Conservation (phyloP, 306 rosid species). For the Inga laurina region DNA sequence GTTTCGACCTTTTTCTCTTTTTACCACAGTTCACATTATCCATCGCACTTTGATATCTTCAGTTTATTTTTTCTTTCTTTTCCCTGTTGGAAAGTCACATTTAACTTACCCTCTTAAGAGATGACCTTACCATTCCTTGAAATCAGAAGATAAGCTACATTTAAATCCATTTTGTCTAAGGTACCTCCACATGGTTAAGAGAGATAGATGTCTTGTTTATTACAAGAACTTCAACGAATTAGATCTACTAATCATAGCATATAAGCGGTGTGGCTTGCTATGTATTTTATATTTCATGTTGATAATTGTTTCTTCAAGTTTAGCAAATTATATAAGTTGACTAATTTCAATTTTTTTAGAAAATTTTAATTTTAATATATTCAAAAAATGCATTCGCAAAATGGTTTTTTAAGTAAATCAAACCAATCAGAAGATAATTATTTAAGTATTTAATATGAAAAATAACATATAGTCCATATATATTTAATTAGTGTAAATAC, state of each 20-base stretch:
- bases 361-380: not conserved
- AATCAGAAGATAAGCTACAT: not conserved
- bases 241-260: too few relatives aligned
- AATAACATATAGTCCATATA: too few relatives aligned
- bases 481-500: too few relatives aligned
- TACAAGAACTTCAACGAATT: too few relatives aligned
- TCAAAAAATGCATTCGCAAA: not conserved
- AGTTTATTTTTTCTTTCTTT: too few relatives aligned
- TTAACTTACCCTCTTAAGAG: not conserved
- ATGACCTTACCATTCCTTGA: not conserved
- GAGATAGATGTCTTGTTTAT: too few relatives aligned
- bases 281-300: too few relatives aligned
- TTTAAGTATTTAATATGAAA: not conserved
- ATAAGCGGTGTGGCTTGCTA: too few relatives aligned
- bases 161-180: not conserved
- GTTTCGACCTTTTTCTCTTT: not conserved
- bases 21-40: conserved; percentile 2
- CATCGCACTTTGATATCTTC: not conserved
- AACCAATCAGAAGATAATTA: not conserved
- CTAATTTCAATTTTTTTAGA: not conserved
- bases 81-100: not conserved
- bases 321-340: not conserved
- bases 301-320: not conserved
- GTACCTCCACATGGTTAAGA: not conserved
- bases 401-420: not conserved